A percentile compares a stretch with the other conserved stretches of the same genome.
Evolutionary conservation across 371 early-diverging fungal species (phyloP).

Genomic region (Mortierella sp.): DNA sequence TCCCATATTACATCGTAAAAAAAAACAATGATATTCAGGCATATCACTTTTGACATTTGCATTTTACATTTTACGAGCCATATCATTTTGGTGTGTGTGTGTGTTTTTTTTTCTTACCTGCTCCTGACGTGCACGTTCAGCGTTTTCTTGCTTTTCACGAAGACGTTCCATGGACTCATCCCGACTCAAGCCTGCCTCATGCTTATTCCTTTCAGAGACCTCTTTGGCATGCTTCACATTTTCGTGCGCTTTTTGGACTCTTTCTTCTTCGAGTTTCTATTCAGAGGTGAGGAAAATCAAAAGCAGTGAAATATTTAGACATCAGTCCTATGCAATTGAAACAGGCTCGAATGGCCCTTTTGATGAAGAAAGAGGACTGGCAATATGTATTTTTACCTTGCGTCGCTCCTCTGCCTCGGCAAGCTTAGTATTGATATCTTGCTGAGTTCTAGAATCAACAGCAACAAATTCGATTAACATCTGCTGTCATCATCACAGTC

Average conservation of each 20-base stretch:
- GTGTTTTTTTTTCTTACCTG: slow-evolving; percentile 23
- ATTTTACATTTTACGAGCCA: too few relatives aligned
- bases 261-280: slow-evolving; percentile 50
- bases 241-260: slow-evolving; percentile 52
- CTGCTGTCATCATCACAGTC: neutral
- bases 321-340: neutral
- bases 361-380: neutral
- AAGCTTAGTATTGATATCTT: slow-evolving; percentile 43
- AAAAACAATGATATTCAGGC: neutral
- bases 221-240: slow-evolving; percentile 50
- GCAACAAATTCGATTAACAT: neutral
- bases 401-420: slow-evolving; percentile 55
- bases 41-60: too few relatives aligned
- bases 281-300: slow-evolving; percentile 6
- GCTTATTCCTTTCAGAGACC: slow-evolving; percentile 44
- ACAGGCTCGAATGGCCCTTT: neutral
- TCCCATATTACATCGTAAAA: too few relatives aligned
- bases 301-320: neutral
- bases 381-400: slow-evolving; percentile 25
- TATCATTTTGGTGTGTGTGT: neutral
- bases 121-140: slow-evolving; percentile 46
- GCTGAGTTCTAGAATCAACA: slow-evolving; percentile 29
- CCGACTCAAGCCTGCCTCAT: slow-evolving; percentile 29
- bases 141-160: slow-evolving; percentile 55
- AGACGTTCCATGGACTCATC: slow-evolving; percentile 41